Evolutionary conservation across 1,139 yeast genomes (phyloP), one percentile per base, ranked within the genome.

Genomic region (Debaryomyces robertsiae): DNA sequence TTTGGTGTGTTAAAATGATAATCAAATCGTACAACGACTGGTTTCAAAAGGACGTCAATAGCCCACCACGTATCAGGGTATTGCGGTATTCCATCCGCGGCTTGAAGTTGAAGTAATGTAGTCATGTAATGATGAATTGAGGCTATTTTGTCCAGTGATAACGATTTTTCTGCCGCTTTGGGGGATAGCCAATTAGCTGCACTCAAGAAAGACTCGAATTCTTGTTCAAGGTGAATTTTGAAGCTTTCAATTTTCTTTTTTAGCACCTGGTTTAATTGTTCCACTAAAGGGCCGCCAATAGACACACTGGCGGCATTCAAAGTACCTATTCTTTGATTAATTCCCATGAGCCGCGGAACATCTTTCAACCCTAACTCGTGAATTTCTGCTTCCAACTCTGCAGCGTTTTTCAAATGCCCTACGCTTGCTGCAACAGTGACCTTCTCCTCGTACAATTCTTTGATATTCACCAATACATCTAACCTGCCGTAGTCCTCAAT

Each of bases 1-100:
- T 71, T 68, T 1, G 64, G 46, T 10, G 73, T 61, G 43, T 79
- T 81, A 60, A 91, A 91, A 61, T 91, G 96, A 61, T 75, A 91
- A 32, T 77, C 71, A 56, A 90, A 87, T 43, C 93, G 75, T 10
- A 77, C 58, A 17, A 68, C 69, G 42, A 87, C 75, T 6, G 84
- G 83, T 31, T 73, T 68, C 0, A 84, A 65, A 23, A 89, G 61
- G 0, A 74, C 58, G 25, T 75, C 75, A 36, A 86, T 70, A 1
- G 83, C 84, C 79, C 84, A 76, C 58, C 84, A 65, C 0, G 81
- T 62, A 1, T 65, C 58, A 0, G 81, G 81, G 36, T 73, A 69
- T 3, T 40, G 40, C 0, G 78, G 72, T 1, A 49, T 43, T 3
- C 52, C 45, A 6, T 52, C 45, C 7, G 76, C 55, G 4, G 63